A percentile compares a stretch with the other conserved stretches of the same genome.
Evolutionary conservation across 257 asterid genomes (phyloP).

Genomic region (Gentiana straminea): DNA sequence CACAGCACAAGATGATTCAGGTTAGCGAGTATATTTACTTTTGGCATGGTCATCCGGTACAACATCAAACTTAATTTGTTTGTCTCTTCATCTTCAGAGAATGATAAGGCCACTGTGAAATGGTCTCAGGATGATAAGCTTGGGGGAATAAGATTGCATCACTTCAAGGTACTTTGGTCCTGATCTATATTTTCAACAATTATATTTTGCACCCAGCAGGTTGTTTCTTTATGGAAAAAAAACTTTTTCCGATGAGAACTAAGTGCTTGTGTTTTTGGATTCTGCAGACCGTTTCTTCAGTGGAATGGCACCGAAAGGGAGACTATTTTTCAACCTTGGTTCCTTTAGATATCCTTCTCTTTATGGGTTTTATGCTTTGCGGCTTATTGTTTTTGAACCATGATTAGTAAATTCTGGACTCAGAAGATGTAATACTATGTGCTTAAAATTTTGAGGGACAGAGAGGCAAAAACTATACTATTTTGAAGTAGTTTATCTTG

Average conservation of each 20-base stretch:
- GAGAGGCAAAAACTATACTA: not conserved
- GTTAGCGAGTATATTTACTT: conserved; percentile 30
- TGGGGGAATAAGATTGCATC: conserved; percentile 80
- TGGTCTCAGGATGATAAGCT: conserved; percentile 62
- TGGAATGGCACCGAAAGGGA: conserved; percentile 98
- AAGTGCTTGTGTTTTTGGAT: conserved; percentile 13
- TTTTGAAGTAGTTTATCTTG: not conserved
- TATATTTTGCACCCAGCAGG: not conserved
- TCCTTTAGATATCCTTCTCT: conserved; percentile 96
- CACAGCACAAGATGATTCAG: conserved; percentile 38
- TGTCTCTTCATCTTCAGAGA: conserved; percentile 40
- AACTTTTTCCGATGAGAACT: conserved; percentile 4
- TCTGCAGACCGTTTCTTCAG: conserved; percentile 72
- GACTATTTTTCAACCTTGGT: conserved; percentile 78
- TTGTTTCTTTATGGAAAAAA: not conserved
- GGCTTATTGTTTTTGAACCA: conserved; percentile 3
- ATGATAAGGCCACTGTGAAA: conserved; percentile 33
- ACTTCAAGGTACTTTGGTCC: conserved; percentile 59
- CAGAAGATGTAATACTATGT: not conserved
- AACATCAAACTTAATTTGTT: conserved; percentile 3
- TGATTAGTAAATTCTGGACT: not conserved
- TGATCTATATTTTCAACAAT: not conserved
- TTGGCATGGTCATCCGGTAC: not conserved
- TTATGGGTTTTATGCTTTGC: not conserved
- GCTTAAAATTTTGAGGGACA: not conserved